Evolutionary conservation across 2,329 filamentous ascomycete genomes (phyloP).

Genomic region (Daldinia sp.): DNA sequence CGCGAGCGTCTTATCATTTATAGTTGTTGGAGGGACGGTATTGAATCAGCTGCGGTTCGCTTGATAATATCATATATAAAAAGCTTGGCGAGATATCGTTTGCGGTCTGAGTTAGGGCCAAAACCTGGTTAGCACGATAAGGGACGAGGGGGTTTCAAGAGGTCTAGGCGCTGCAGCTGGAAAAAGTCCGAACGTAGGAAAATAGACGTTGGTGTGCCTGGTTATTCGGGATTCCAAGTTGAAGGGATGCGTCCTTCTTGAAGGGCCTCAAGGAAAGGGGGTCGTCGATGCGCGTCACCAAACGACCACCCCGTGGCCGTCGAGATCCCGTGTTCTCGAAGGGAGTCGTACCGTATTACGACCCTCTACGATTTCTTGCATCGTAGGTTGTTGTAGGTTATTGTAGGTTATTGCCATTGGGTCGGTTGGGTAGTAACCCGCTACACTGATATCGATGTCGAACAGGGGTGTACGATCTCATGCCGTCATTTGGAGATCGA

Average conservation of each 20-base stretch:
- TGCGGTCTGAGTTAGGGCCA: not conserved
- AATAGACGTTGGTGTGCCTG: conserved; percentile 3
- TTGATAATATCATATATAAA: conserved; percentile 31
- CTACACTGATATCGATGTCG: conserved; percentile 8
- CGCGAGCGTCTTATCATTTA: conserved; percentile 33
- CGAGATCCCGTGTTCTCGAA: not conserved
- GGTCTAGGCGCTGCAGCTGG: conserved; percentile 13
- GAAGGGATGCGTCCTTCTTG: not conserved
- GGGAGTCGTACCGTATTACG: conserved; percentile 9
- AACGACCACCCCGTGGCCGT: not conserved
- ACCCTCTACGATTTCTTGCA: not conserved
- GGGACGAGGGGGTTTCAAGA: conserved; percentile 10
- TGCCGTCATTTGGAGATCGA: conserved; percentile 38
- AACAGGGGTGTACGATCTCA: conserved; percentile 29
- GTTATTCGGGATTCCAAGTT: conserved; percentile 22
- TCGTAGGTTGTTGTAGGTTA: conserved; percentile 14
- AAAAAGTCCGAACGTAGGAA: conserved; percentile 8
- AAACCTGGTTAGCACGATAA: conserved; percentile 33
- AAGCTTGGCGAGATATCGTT: conserved; percentile 37
- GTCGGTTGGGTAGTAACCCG: conserved; percentile 27
- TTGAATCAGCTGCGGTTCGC: conserved; percentile 26
- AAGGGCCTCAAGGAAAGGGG: too few species aligned
- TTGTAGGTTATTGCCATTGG: conserved; percentile 18
- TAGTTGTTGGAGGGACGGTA: conserved; percentile 9
- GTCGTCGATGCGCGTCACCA: conserved; percentile 8